These are phyloP conservation scores for Solanum sitiens DNA, from an alignment of 257 asterid species.

Conservation along the genomic window DNA sequence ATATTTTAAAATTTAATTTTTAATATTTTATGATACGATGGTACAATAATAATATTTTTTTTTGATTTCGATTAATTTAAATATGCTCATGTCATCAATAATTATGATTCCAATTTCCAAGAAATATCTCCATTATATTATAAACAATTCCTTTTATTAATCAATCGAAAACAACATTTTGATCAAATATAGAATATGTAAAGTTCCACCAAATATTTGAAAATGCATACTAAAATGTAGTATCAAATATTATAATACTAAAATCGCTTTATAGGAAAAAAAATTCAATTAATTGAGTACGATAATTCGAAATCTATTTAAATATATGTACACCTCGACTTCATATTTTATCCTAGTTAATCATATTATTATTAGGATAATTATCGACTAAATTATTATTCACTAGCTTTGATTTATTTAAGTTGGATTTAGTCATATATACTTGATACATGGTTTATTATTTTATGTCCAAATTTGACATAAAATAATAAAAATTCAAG, in stretches of 20 bases:
- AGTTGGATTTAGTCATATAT: not conserved
- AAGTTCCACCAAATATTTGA: too few species aligned
- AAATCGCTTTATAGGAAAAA: not conserved
- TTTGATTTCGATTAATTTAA: not conserved
- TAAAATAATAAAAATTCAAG: not conserved
- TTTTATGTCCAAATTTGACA: not conserved
- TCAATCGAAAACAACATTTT: too few species aligned
- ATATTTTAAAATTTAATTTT: not conserved
- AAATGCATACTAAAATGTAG: too few species aligned
- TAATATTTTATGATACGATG: not conserved
- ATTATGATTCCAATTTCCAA: too few species aligned
- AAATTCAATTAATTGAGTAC: too few species aligned
- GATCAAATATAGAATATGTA: too few species aligned
- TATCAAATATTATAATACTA: not conserved
- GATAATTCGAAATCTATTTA: not conserved
- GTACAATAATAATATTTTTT: accelerated
- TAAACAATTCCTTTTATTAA: too few species aligned
- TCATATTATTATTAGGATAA: not conserved
- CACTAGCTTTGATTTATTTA: not conserved
- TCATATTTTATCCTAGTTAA: not conserved
- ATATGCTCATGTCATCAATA: not conserved
- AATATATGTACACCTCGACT: not conserved
- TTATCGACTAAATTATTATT: not conserved
- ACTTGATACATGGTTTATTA: not conserved
- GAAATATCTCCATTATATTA: too few species aligned